Evolutionary conservation across 2,329 filamentous ascomycete genomes (phyloP).

Genomic region (Talaromyces sp.): DNA sequence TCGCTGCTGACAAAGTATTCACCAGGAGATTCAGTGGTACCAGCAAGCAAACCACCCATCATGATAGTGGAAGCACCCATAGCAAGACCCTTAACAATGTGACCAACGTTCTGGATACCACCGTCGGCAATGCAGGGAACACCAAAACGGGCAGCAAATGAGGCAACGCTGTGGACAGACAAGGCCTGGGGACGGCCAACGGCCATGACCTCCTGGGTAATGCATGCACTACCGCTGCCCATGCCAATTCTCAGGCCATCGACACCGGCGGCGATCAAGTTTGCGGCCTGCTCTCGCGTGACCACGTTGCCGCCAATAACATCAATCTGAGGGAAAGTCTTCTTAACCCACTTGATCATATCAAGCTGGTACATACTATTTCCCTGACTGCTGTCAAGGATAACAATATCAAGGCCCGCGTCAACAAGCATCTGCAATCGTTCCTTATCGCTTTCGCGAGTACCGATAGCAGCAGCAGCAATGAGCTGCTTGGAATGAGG

Average conservation of each 20-base stretch:
- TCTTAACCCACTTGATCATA: conserved; percentile 96
- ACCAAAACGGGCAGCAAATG: conserved; percentile 87
- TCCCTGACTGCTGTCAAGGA: conserved; percentile 94
- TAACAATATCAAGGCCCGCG: conserved; percentile 89
- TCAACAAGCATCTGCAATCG: conserved; percentile 86
- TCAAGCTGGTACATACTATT: conserved; percentile 99
- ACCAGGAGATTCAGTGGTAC: conserved; percentile 95
- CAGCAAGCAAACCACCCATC: conserved; percentile 98
- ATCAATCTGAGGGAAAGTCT: conserved; percentile 77
- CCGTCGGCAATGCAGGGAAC: conserved; percentile 98
- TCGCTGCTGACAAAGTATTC: conserved; percentile 95
- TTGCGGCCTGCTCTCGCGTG: conserved; percentile 91
- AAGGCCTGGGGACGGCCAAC: conserved; percentile 95
- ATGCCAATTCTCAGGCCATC: conserved; percentile 98
- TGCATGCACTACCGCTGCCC: conserved; percentile 96
- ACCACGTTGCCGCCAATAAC: conserved; percentile 99
- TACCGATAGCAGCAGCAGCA: conserved; percentile 91
- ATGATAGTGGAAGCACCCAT: conserved; percentile 94
- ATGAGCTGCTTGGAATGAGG: conserved; percentile 97
- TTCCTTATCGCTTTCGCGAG: conserved; percentile 85
- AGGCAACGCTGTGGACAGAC: conserved; percentile 82
- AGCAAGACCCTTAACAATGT: conserved; percentile 97
- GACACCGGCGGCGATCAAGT: conserved; percentile 86
- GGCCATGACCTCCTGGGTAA: conserved; percentile 99
- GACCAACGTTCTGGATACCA: conserved; percentile 96